Evolutionary conservation across 225 moss, liverwort and hornwort species (phyloP), one percentile per base, ranked within the genome.

Genomic region (Physcomitrellopsis africana): DNA sequence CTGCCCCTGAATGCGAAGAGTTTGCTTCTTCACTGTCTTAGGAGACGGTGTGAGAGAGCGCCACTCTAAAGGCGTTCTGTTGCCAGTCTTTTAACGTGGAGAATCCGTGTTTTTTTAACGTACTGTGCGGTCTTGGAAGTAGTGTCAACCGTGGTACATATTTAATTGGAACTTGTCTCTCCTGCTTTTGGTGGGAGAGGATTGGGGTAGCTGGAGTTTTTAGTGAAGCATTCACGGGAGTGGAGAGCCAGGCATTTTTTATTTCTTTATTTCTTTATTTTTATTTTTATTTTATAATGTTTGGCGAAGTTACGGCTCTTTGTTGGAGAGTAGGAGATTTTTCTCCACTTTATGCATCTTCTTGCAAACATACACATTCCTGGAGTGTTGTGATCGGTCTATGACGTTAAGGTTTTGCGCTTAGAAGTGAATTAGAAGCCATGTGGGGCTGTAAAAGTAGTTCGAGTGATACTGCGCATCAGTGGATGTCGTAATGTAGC

Each of bases 1-100:
- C 32, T 7, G 2, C 41, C 64, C 69, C 58, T 24, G 65, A 70
- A 51, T 58, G 48, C 27, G 27, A 75, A 80, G 80, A 75, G 70
- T 69, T 15, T 58, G 9, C 16, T 19, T 11, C 3, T 49, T 43
- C 46, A 43, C 43, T 19, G 57, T 75, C 51, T 22, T 3, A 43
- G 44, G 3, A 3, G 11, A 44, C 20, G 11, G 51, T 20, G 26
- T 27, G 3, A 3, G 11, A 55, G 8, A 14, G 63, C 8, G 1
- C n/a, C 24, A 1, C 15, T 3, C 8, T 12, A 20, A 6, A 67
- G 8, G 52, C 44, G 61, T 55, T 37, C 62, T 63, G 75, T 53
- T 61, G 64, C 11, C 13, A 10, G 58, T 41, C 10, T 9, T 67
- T 11, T n/a, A 46, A 27, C 19, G 17, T 17, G 4, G 32, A 19